Base-by-base conservation (phyloP, 2,329 filamentous ascomycete genomes). In the Fusarium pseudonygamai region DNA sequence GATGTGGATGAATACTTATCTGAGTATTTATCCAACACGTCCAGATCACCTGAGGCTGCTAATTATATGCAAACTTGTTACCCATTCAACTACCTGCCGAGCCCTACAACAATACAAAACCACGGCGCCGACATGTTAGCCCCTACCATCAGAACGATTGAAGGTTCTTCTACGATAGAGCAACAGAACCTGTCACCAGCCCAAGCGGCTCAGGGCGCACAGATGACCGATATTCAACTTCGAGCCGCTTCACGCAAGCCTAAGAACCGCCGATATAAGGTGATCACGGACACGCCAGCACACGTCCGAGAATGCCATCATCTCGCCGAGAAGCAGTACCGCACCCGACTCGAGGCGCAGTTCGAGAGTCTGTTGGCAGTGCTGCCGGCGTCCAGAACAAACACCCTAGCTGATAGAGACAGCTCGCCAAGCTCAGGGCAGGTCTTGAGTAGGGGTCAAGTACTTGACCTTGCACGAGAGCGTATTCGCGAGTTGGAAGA, bases 81-180 rank as follows among this genome's bases (percentile, higher is more conserved):
- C 15, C 46, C 28, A 11, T 50, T 50, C 22, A 24, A n/a, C 15
- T 50, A 34, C 11, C 5, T 50, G 5, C 11, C 22, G 14, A 49
- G 4, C 28, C 6, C 22, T n/a, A 5, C 5, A 6, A 6, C 28
- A 32, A 4, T 15, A 6, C 30, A 7, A 0, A 34, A 5, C 2
- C 30, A 30, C 20, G 14, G 16, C 26, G 20, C 20, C 15, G 15
- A 18, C 4, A 50, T 24, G 22, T 6, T 9, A 13, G 12, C 46
- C 5, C 22, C 20, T 0, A 32, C 14, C 5, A 16, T 3, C 10
- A n/a, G 6, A 32, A n/a, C 20, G 0, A n/a, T 5, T 4, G 22
- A 32, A 24, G 3, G 0, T 18, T 32, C 4, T 4, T 4, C 46
- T 22, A 1, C 10, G 5, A 32, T 0, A 12, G 18, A 6, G 3